phyloP scores from a whole-genome alignment of 179 eudicot genomes.

The Actinidia chinensis region DNA sequence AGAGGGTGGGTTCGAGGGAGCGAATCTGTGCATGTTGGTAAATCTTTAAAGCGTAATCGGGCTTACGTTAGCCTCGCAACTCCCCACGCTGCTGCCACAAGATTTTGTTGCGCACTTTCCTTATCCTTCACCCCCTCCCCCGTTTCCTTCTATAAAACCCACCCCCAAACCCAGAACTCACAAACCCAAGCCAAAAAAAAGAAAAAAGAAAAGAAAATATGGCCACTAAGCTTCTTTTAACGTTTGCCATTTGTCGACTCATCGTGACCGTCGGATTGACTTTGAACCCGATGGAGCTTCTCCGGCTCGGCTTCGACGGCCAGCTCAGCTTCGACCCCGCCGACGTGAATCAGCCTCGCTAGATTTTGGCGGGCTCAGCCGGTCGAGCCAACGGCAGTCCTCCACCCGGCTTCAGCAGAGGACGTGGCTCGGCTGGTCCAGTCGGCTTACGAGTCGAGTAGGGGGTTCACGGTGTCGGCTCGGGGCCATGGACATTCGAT shows the following conservation, averaged over 20 bases:
- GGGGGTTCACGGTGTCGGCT: constrained; percentile 61
- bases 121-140: constrained; percentile 27
- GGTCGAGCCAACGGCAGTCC: constrained; percentile 52
- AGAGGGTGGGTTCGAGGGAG: neutral
- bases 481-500: constrained; percentile 91
- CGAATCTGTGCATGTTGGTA: constrained; percentile 37
- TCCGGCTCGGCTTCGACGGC: constrained; percentile 39
- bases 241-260: constrained; percentile 53
- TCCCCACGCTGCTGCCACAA: constrained; percentile 17
- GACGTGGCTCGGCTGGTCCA: constrained; percentile 50
- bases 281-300: constrained; percentile 46
- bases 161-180: neutral
- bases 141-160: neutral
- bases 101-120: constrained; percentile 12
- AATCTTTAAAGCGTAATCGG: constrained; percentile 41
- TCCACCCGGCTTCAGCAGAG: constrained; percentile 46
- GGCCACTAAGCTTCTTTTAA: constrained; percentile 42
- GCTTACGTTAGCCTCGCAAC: constrained; percentile 34
- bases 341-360: constrained; percentile 48
- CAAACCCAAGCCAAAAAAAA: neutral
- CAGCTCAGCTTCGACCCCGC: constrained; percentile 35
- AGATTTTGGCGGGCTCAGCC: constrained; percentile 60
- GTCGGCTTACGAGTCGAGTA: constrained; percentile 37
- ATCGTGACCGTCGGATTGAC: constrained; percentile 69
- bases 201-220: constrained; percentile 20